Base-by-base conservation (phyloP, 139 green algal genomes). In the Dunaliella primolecta region DNA sequence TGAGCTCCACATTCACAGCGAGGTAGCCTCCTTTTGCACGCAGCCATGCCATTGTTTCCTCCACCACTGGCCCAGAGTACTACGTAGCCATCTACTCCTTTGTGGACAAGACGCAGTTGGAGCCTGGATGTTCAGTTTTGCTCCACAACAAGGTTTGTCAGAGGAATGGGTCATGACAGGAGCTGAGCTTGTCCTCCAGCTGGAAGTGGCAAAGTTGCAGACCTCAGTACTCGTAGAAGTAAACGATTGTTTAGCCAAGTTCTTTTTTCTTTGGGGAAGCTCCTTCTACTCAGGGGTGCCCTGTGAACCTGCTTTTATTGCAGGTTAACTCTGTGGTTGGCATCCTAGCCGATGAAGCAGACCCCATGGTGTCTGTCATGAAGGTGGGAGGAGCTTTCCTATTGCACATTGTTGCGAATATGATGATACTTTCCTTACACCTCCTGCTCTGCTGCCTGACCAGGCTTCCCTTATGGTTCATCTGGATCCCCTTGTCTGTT, bases 331-430 rank as follows among this genome's bases (percentile, higher is more conserved):
- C 97, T 25, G 95, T 99, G 37, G 97, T 99, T 36, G 97, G 97
- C 76, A 95, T 99, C 29, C 88, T 99, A 71, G 88, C 91, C 27
- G 97, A 99, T 86, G 97, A 99, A 86, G 93, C 97, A n/a, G 97
- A 99, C 90, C 97, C 97, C 36, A 98, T 98, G 93, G 97, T 99
- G 36, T 97, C 91, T 30, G 97, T 99, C 35, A 99, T 99, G 97
- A 99, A 99, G 92, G 95, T 96, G 55, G 24, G 80, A n/a, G n/a
- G n/a, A n/a, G n/a, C n/a, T n/a, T n/a, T n/a, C n/a, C 71, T 36
- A 32, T 7, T 1, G 36, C 2, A 32, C 72, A 33, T 23, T 78
- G 2, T 15, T 72, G 20, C 70, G 11, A 25, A 25, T 29, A 3
- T 29, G 32, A 35, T 2, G 20, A 25, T 35, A 20, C 34, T 87